These are phyloP conservation scores for Pelargonium australe DNA, from an alignment of 441 rosid species.

Conservation along the genomic window DNA sequence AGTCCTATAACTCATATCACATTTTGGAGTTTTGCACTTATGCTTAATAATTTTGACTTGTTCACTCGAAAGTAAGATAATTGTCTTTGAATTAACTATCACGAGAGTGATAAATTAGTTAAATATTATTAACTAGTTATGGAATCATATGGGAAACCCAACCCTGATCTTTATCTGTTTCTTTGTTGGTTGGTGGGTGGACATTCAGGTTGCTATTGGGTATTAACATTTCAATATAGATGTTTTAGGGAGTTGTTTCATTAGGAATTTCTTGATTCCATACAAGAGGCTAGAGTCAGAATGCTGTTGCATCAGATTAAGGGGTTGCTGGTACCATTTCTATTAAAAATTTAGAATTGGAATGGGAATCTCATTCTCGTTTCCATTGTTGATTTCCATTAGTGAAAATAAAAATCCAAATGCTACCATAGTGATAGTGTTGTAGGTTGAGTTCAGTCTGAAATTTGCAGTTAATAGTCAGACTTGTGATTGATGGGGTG, in stretches of 20 bases:
- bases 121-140: background rate
- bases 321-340: background rate
- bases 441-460: no score
- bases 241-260: background rate
- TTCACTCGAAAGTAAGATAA: background rate
- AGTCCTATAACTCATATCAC: conserved; percentile 18
- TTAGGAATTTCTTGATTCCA: background rate
- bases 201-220: background rate
- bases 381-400: no score
- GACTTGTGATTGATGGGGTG: background rate
- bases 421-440: no score
- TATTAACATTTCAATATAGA: background rate
- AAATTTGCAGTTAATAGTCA: no score
- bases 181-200: background rate
- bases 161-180: background rate
- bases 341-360: no score
- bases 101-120: background rate
- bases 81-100: background rate
- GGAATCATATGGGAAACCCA: background rate
- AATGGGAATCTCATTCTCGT: no score
- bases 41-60: background rate
- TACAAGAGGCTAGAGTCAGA: background rate
- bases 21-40: background rate
- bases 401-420: no score
- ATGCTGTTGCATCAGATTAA: background rate